phyloP scores from a whole-genome alignment of 108 stramenopile species.

The Cyclostephanos tholiformis region DNA sequence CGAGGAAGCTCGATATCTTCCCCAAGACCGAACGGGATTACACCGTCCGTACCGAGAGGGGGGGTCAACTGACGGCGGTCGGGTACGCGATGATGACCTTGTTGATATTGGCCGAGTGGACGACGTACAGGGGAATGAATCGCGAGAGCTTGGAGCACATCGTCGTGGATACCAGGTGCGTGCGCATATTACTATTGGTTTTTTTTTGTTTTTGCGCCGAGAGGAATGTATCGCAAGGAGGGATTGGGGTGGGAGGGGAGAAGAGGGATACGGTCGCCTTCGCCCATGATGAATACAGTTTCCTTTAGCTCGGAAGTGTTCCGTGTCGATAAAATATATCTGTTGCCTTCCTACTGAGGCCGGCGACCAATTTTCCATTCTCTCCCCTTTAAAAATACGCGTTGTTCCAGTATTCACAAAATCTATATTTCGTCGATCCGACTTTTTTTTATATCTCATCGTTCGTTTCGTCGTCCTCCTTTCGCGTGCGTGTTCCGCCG shows the following conservation, averaged over 20 bases:
- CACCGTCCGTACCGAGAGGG: constrained; percentile 70
- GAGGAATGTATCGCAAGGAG: too few species aligned
- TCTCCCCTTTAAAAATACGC: too few species aligned
- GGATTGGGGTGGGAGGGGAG: background rate
- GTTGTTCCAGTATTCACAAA: too few species aligned
- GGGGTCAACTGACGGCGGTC: constrained; percentile 59
- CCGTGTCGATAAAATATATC: constrained; percentile 5
- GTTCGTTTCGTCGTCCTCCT: too few species aligned
- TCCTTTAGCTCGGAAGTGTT: background rate
- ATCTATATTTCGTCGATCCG: too few species aligned
- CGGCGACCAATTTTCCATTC: background rate
- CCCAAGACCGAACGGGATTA: constrained; percentile 83
- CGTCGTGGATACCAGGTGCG: constrained; percentile 69
- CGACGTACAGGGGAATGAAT: constrained; percentile 56
- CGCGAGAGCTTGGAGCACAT: constrained; percentile 59
- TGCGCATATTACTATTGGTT: background rate
- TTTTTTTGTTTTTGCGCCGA: background rate
- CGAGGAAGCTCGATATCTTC: constrained; percentile 77
- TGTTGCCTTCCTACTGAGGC: constrained; percentile 15
- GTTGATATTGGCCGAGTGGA: constrained; percentile 63
- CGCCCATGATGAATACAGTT: constrained; percentile 9
- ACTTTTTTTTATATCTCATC: background rate
- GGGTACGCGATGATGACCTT: constrained; percentile 61
- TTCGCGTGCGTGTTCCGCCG: too few species aligned
- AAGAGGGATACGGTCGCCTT: background rate